Conservation (phyloP, 441 rosid genomes). For the Bruguiera hainesii region DNA sequence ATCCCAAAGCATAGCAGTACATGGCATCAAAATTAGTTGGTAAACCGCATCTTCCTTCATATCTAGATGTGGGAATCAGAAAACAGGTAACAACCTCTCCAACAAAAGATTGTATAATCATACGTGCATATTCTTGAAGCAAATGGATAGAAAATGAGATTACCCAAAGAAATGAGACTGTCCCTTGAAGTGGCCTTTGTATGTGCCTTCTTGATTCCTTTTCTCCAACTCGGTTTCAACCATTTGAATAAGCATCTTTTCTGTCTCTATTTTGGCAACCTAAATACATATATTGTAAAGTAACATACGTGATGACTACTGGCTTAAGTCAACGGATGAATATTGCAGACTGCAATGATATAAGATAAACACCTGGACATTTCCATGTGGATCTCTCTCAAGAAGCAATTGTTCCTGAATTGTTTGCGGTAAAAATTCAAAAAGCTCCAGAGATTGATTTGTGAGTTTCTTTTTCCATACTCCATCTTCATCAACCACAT, state of each 20-base stretch:
- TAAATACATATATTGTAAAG: conserved; percentile 17
- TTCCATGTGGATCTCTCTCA: conserved; percentile 99
- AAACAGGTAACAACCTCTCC: too few species aligned
- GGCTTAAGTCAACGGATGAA: background rate
- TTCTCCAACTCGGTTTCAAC: conserved; percentile 95
- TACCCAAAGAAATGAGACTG: conserved; percentile 99
- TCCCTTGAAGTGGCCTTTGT: conserved; percentile 69
- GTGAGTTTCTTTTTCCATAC: conserved; percentile 88
- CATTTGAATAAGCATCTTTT: conserved; percentile 99
- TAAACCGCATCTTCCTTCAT: conserved; percentile 98
- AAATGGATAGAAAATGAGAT: background rate
- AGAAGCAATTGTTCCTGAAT: conserved; percentile 98
- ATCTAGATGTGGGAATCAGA: conserved; percentile 37
- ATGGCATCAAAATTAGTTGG: conserved; percentile 93
- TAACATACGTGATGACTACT: background rate
- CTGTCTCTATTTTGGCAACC: conserved; percentile 99
- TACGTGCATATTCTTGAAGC: too few species aligned
- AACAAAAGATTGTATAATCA: too few species aligned
- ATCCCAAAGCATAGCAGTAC: conserved; percentile 95
- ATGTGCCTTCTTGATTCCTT: conserved; percentile 76
- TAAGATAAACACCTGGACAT: conserved; percentile 74
- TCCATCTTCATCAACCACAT: conserved; percentile 77
- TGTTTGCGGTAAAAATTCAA: conserved; percentile 79
- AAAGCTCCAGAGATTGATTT: conserved; percentile 65
- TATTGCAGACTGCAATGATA: conserved; percentile 13